Percentiles rank a stretch among this genome's conserved stretches.
Conservation (phyloP, 2,329 filamentous ascomycete species). For the Dothistroma pini region DNA sequence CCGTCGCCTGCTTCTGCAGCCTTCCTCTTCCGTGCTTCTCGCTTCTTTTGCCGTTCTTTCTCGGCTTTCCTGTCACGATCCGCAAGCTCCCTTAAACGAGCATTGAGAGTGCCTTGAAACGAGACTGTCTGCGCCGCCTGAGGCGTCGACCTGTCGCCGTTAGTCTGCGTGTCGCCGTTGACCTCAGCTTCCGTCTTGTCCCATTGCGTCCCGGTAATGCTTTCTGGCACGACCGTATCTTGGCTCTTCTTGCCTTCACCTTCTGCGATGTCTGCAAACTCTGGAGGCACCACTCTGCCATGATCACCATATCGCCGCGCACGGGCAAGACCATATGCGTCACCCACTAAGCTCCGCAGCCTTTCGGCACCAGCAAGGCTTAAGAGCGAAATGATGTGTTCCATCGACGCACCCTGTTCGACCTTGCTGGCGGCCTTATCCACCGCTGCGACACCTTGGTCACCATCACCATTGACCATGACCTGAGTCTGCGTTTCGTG, state of each 20-base stretch:
- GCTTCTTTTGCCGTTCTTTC: conserved; percentile 54
- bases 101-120: conserved; percentile 43
- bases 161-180: conserved; percentile 23
- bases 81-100: conserved; percentile 59
- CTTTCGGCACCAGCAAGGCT: conserved; percentile 81
- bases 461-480: conserved; percentile 29
- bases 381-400: conserved; percentile 77
- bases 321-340: conserved; percentile 66
- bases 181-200: conserved; percentile 20
- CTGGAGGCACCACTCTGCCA: conserved; percentile 70
- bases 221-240: conserved; percentile 39
- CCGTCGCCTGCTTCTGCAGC: conserved; percentile 22
- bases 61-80: conserved; percentile 67
- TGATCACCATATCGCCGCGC: conserved; percentile 75
- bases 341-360: conserved; percentile 70
- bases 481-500: conserved; percentile 21
- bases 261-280: conserved; percentile 69
- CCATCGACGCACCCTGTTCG: conserved; percentile 65
- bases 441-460: conserved; percentile 28
- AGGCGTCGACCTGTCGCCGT: conserved; percentile 29
- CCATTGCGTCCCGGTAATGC: conserved; percentile 33
- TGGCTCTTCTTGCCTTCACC: conserved; percentile 41
- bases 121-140: conserved; percentile 43
- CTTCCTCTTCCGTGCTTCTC: conserved; percentile 40
- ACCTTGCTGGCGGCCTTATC: conserved; percentile 50